Base-by-base conservation (phyloP, 129 eudicot species). In the Solidago caesia region DNA sequence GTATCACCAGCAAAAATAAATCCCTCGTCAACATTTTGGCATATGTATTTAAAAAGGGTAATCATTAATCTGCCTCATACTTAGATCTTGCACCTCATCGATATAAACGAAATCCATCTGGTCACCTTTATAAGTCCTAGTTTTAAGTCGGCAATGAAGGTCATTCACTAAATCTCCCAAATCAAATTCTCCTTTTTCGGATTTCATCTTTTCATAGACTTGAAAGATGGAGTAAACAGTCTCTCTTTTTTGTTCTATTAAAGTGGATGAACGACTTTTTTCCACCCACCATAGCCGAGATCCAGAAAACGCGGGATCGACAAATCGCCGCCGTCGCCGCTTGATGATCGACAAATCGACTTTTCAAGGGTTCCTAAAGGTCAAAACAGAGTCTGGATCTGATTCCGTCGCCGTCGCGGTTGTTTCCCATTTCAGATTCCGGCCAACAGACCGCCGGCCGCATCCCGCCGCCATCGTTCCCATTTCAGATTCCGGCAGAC, bases 41-140 rank as follows among this genome's bases (percentile, higher is more conserved):
- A 91, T 8, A 91, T 82, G 51, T 88, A 84, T 74, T 83, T 86
- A 67, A 91, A 88, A 33, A 91, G 85, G 16, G 87, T 74, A 53
- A 91, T n/a, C n/a, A n/a, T n/a, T n/a, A n/a, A n/a, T 86, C 60
- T 91, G 95, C 44, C 88, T 78, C 83, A 86, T 86, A 1, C 87
- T 84, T 15, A 91, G 83, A 64, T 91, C 97, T 68, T 91, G 95
- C 1, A 91, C 97, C 77, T 91, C 97, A 81, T 91, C 97, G 46
- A 91, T 73, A 73, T 82, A 91, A 3, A 91, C 84, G 58, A 84
- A 91, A 60, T 88, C 88, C 85, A 91, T 88, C n/a, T 72, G 72
- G 4, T 80, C 87, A 16, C 94, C 94, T 4, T 70, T 29, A 29
- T 77, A 82, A 13, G 26, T 73, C 42, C 29, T 70, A 41, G 41